These are phyloP conservation scores for Holtermannia corniformis DNA, from an alignment of 768 basidiomycete species.

Conservation along the genomic window DNA sequence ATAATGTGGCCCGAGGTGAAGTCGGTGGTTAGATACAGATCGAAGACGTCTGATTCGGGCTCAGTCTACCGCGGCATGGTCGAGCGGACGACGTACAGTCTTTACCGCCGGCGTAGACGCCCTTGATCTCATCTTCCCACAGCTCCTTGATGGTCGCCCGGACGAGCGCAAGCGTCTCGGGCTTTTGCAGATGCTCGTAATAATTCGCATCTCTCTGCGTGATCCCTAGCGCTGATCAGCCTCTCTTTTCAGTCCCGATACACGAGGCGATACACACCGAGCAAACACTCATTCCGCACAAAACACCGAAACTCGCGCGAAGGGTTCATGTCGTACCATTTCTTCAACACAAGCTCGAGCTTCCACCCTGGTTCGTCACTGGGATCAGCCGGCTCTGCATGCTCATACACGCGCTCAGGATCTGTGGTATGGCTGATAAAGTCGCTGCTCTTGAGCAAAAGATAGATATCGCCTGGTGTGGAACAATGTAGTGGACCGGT, in stretches of 20 bases:
- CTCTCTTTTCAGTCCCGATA: neutral
- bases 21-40: conserved; percentile 76
- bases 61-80: neutral
- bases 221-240: conserved; percentile 50
- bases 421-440: conserved; percentile 73
- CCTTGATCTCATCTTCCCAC: conserved; percentile 60
- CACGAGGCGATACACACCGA: conserved; percentile 50
- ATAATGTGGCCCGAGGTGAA: conserved; percentile 65
- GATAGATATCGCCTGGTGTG: conserved; percentile 78
- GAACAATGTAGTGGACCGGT: conserved; percentile 66
- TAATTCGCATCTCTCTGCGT: conserved; percentile 81
- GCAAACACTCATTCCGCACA: conserved; percentile 57
- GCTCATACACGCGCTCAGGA: conserved; percentile 50
- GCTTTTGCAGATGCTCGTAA: conserved; percentile 75
- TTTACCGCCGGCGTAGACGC: conserved; percentile 50
- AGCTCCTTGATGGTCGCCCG: conserved; percentile 49
- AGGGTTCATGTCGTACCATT: conserved; percentile 78
- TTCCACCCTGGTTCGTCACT: conserved; percentile 33
- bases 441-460: conserved; percentile 85
- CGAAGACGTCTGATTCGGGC: conserved; percentile 59
- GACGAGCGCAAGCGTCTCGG: conserved; percentile 50
- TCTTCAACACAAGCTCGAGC: conserved; percentile 72
- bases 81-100: conserved; percentile 57
- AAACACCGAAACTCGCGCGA: conserved; percentile 86
- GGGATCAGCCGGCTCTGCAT: neutral